phyloP scores from a whole-genome alignment of 2,329 filamentous ascomycete genomes.

The Exophiala phaeomuriformis region DNA sequence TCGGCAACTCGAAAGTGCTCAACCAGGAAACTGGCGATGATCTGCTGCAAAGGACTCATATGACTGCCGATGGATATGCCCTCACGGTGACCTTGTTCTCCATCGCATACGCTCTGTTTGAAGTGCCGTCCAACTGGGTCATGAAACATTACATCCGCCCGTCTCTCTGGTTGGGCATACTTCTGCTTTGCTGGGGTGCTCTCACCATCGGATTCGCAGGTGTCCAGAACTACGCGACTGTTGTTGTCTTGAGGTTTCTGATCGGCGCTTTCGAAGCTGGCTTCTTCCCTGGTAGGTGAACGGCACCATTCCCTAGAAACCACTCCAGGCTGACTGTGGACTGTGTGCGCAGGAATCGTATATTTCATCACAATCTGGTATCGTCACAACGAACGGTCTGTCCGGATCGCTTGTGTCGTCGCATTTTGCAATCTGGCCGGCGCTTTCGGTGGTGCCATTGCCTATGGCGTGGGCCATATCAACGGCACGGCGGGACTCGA shows the following conservation, averaged over 20 bases:
- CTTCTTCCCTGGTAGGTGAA: constrained; percentile 38
- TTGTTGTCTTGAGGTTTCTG: constrained; percentile 43
- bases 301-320: not conserved
- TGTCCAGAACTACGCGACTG: constrained; percentile 37
- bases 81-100: constrained; percentile 45
- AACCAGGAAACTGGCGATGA: constrained; percentile 55
- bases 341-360: constrained; percentile 33
- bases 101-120: constrained; percentile 44
- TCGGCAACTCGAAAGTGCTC: constrained; percentile 60
- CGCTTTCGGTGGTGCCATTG: constrained; percentile 46
- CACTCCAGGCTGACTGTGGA: not conserved
- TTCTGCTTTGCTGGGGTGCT: constrained; percentile 46
- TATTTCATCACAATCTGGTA: constrained; percentile 51
- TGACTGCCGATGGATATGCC: constrained; percentile 56
- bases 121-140: constrained; percentile 46
- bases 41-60: constrained; percentile 54
- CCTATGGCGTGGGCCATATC: constrained; percentile 33
- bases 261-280: constrained; percentile 47
- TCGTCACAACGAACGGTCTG: constrained; percentile 48
- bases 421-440: constrained; percentile 49
- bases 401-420: constrained; percentile 51
- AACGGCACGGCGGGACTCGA: constrained; percentile 35
- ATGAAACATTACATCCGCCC: constrained; percentile 36
- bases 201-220: constrained; percentile 45
- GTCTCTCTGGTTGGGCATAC: constrained; percentile 42